Base-by-base conservation (phyloP, 306 rosid species). In the Phaseolus lunatus region DNA sequence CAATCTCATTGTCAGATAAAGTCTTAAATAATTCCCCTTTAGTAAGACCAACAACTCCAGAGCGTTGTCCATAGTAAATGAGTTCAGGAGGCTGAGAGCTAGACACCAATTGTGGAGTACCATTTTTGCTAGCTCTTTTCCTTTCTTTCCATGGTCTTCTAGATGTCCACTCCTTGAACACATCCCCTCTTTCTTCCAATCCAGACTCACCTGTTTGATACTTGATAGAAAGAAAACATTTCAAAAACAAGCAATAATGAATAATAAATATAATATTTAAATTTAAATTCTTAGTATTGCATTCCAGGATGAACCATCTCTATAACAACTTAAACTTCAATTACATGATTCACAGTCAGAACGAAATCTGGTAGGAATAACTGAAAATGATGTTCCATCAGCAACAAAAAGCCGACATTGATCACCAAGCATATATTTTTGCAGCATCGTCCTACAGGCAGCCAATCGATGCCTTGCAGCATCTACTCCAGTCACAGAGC, bases 381-480 rank as follows among this genome's bases (percentile, higher is more conserved):
- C 82, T 29, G 97, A 86, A 81, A 95, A 92, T 23, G 80, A 44
- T 53, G 96, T 79, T 77, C 98, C 98, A 75, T 90, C 93, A 47
- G 92, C 93, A 86, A 92, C 97, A 81, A 92, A 92, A 47, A 95
- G 97, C 73, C 94, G 85, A 80, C 99, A 90, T 15, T 44, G 86
- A 76, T 81, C 85, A 26, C 97, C 97, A 81, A 87, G 76, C 24
- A 72, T 67, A 75, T 95, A 95, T 81, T 92, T 95, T 84, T 89
- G 97, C 67, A 95, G 80, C 94, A 92, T 82, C 18, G 97, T 90
- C 81, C 96, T 92, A 75, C 97, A 92, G 2, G 96, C 96, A 0
- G 92, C 96, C 66, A 95, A 80, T 19, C 99, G 96, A 67, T 95
- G 99, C 61, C 91, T 86, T 75, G 97, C 92, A 80, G 89, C 94